Evolutionary conservation across 139 green algal genomes (phyloP).

Genomic region (Volvox africanus): DNA sequence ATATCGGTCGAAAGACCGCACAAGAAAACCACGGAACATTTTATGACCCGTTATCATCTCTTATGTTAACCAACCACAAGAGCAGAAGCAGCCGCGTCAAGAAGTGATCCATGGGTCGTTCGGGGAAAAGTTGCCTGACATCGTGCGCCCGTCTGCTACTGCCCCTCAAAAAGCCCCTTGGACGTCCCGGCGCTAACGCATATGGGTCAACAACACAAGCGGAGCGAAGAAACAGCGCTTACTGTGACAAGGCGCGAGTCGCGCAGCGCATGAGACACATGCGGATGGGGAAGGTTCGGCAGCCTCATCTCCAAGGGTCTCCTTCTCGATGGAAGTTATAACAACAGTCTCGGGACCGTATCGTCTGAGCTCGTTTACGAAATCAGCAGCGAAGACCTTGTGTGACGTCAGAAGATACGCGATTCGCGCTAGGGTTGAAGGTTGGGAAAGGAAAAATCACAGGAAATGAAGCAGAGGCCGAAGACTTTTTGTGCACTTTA

Average conservation of each 20-base stretch:
- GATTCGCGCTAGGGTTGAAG: too few species aligned
- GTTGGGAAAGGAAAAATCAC: neutral
- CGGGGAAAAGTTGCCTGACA: neutral
- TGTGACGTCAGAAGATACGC: neutral
- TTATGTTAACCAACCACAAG: too few species aligned
- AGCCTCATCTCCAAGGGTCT: neutral
- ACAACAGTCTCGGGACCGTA: too few species aligned
- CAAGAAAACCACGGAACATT: too few species aligned
- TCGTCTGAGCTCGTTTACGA: neutral
- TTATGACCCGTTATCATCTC: too few species aligned
- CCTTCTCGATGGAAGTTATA: neutral
- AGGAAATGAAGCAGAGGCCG: too few species aligned
- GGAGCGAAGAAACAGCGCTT: neutral
- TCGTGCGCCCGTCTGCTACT: neutral
- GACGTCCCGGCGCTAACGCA: too few species aligned
- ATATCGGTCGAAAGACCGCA: too few species aligned
- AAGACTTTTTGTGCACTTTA: too few species aligned
- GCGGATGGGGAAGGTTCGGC: conserved; percentile 8
- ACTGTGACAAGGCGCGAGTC: conserved; percentile 38
- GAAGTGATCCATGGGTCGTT: neutral
- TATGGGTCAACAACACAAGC: too few species aligned
- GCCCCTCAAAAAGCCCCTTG: neutral
- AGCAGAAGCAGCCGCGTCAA: neutral
- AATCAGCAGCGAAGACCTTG: neutral
- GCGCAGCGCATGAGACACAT: conserved; percentile 22